Percentiles rank a stretch among this genome's conserved stretches.
These are phyloP conservation scores for Wickerhamiella domercqiae DNA, from an alignment of 805 yeast genomes.

Conservation along the genomic window DNA sequence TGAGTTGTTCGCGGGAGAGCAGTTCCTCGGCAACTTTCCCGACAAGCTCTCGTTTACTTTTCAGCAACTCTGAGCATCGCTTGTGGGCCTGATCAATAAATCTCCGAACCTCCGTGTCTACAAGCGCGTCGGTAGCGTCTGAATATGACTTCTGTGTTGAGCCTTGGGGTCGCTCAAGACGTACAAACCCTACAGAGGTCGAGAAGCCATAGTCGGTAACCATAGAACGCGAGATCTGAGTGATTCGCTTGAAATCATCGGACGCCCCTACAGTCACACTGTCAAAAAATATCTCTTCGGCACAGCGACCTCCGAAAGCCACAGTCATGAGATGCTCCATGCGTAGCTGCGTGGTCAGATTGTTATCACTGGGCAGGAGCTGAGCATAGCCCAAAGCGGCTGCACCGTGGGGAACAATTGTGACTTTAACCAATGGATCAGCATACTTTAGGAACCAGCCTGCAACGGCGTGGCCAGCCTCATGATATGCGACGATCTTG, in stretches of 20 bases:
- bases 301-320: constrained; percentile 85
- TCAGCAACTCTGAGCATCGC: constrained; percentile 41
- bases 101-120: constrained; percentile 55
- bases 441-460: constrained; percentile 86
- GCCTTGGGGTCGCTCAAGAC: constrained; percentile 32
- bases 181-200: constrained; percentile 54
- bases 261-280: constrained; percentile 85
- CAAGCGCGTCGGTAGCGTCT: constrained; percentile 50
- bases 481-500: constrained; percentile 80
- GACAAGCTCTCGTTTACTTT: constrained; percentile 44
- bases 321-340: constrained; percentile 76
- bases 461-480: constrained; percentile 93
- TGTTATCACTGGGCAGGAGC: constrained; percentile 79
- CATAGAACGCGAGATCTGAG: constrained; percentile 81
- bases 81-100: constrained; percentile 51
- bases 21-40: constrained; percentile 61
- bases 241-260: constrained; percentile 84
- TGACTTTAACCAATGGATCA: constrained; percentile 83
- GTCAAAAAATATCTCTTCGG: constrained; percentile 76
- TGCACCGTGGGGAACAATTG: constrained; percentile 86
- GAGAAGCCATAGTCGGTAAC: constrained; percentile 82
- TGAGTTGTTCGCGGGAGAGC: constrained; percentile 57
- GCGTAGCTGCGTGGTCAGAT: constrained; percentile 60
- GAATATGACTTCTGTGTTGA: constrained; percentile 52
- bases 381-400: constrained; percentile 96